Base-by-base conservation (phyloP, 768 basidiomycete genomes). In the Daedaleopsis sinensis region DNA sequence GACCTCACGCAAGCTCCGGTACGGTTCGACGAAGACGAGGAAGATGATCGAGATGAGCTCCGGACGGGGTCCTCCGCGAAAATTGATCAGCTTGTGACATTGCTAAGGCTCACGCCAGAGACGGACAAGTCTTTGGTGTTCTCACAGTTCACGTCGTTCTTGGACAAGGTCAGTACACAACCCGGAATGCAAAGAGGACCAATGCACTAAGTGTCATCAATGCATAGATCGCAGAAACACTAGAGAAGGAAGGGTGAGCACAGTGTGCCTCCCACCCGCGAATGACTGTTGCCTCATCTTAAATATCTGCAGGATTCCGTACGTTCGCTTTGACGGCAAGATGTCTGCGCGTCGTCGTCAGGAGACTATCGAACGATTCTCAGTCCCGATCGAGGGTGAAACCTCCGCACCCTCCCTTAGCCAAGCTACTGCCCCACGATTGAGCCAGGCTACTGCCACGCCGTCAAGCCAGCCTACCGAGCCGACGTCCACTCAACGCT, bases 121-220 rank as follows among this genome's bases (percentile, higher is more conserved):
- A 82, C 79, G 1, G 90, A 93, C 63, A 96, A 96, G 72, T 89
- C 89, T 2, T 77, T 96, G 3, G 92, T 96, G 1, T 96, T 96
- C 70, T 93, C 91, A 3, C 94, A 96, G 67, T 96, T 94, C 68
- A 96, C 93, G 4, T 83, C 85, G 3, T 94, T 93, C 75, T 72
- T 94, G 55, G 88, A 92, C 76, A 89, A 92, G 77, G 92, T 89
- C 64, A 27, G 35, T 24, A 4, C 36, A 44, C 4, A 42, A 42
- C 3, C 5, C 11, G 18, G 38, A 38, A 21, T 35, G 18, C 15
- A 43, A 15, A 24, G 8, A 55, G 27, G 21, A 15, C 8, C 3
- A 11, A 49, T 52, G 23, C 49, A 39, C 16, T 57, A 21, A 10
- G n/a, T 11, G 11, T 42, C 21, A 51, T 18, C 47, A 48, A 19